Evolutionary conservation across 208 protist species (phyloP), one percentile per base, ranked within the genome.

Genomic region (Acanthamoeba sp.): DNA sequence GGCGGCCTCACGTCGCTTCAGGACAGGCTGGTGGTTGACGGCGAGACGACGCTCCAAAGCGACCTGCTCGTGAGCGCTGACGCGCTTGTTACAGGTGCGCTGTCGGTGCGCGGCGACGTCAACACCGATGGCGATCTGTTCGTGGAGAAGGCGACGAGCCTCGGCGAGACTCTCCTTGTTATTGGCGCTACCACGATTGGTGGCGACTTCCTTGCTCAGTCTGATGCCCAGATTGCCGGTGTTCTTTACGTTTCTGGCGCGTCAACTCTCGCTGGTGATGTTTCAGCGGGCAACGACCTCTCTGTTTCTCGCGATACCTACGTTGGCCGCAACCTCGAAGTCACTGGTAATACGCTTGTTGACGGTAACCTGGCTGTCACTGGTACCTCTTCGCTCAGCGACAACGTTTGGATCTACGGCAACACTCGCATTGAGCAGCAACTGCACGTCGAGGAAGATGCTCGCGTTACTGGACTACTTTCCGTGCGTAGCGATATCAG

Each of bases 81-180:
- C 36, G 66, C 18, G 29, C 3, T 76, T 40, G 36, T 76, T 34
- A 27, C n/a, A 3, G 59, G 59, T 3, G 59, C n/a, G 59, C 59
- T 66, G 27, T 45, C 71, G 40, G 34, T 50, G 20, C 38, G 42
- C 34, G 73, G 34, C 42, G 76, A 59, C 32, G 76, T 85, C 3
- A 6, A 27, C 10, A 57, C 32, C 16, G 76, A 85, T 45, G 45
- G 76, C 24, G 22, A 9, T 2, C 27, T 59, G 20, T 50, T 36
- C 20, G 76, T 85, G 32, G 71, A 80, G 71, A 80, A 80, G 71
- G 71, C 71, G 22, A 80, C 71, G 36, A 80, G 71, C 71, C 32
- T 80, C 71, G 71, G 71, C 71, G 27, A 42, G 0, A 29, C 32
- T 14, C 73, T 50, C 24, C 50, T n/a, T 22, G 42, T 42, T 22